Evolutionary conservation across 2,329 filamentous ascomycete genomes (phyloP), one percentile per base, ranked within the genome.

Genomic region (Leptodontidium sp.): DNA sequence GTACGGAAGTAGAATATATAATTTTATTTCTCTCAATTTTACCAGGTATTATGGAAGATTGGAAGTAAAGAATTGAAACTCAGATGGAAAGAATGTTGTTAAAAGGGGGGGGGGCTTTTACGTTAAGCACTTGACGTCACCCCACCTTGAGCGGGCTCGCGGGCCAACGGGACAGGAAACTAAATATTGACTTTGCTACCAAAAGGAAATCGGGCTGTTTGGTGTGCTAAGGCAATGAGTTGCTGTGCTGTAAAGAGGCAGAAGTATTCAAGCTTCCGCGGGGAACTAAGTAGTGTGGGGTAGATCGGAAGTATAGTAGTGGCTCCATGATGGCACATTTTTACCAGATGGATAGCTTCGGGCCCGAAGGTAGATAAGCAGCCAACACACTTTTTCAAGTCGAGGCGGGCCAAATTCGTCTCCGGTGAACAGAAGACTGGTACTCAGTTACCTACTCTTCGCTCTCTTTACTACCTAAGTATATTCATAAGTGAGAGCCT

Each of bases 61-160:
- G 52, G 17, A 32, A 55, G 2, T 29, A 4, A 15, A 55, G 7
- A 14, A 26, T 55, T 14, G 24, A 35, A 11, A 35, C 7, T 17
- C 12, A 55, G 5, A 15, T n/a, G 11, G 21, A 32, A 32, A 32
- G 3, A 32, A 32, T 32, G 29, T 32, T 61, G 17, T 61, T 14
- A 45, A 61, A 45, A 29, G 57, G 38, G 38, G 57, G 57, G 57
- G 57, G 40, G 45, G 24, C 15, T 57, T 29, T 5, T 57, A 17
- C 21, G 2, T 29, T 5, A 2, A 61, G 21, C 11, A 8, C 57
- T 61, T 61, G 57, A 61, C 57, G 57, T 61, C 57, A 61, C 57
- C 24, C 21, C n/a, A 61, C 35, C 24, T 12, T 12, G 57, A 61
- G 38, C 57, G 57, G 40, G n/a, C 57, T n/a, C 45, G 38, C 57